phyloP scores from a whole-genome alignment of 2,329 filamentous ascomycete species.

The Fusarium temperatum region DNA sequence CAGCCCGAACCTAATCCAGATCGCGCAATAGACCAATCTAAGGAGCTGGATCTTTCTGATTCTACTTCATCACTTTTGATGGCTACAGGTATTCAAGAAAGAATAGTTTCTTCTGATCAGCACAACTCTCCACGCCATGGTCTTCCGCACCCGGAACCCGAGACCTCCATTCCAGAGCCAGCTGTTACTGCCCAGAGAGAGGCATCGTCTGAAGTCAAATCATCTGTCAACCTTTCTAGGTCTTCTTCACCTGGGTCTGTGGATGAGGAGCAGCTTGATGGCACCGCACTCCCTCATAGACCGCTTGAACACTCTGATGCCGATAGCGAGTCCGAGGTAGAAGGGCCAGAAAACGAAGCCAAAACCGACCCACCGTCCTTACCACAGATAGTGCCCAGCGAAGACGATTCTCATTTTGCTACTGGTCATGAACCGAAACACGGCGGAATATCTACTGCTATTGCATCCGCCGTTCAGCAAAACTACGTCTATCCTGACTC shows the following conservation, averaged over 20 bases:
- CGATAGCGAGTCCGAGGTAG: slow-evolving; percentile 13
- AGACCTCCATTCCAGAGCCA: background rate
- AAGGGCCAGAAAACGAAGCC: background rate
- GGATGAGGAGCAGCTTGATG: background rate
- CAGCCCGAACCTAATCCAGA: background rate
- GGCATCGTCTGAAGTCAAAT: background rate
- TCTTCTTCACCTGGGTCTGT: background rate
- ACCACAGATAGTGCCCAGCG: background rate
- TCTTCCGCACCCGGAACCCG: background rate
- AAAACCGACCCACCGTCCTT: background rate
- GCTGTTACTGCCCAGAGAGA: background rate
- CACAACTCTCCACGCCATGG: background rate
- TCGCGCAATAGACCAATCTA: background rate
- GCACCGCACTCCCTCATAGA: background rate
- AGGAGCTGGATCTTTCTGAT: background rate
- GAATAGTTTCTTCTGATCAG: background rate
- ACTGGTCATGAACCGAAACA: background rate
- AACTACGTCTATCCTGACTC: background rate
- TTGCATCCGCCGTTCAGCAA: background rate
- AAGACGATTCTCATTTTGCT: background rate
- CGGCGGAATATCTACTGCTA: background rate
- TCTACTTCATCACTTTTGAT: background rate
- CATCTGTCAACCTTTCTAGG: background rate
- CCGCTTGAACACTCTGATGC: background rate
- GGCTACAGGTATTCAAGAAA: background rate